Conservation (phyloP, 768 basidiomycete species). For the Tylopilus rubrobrunneus region DNA sequence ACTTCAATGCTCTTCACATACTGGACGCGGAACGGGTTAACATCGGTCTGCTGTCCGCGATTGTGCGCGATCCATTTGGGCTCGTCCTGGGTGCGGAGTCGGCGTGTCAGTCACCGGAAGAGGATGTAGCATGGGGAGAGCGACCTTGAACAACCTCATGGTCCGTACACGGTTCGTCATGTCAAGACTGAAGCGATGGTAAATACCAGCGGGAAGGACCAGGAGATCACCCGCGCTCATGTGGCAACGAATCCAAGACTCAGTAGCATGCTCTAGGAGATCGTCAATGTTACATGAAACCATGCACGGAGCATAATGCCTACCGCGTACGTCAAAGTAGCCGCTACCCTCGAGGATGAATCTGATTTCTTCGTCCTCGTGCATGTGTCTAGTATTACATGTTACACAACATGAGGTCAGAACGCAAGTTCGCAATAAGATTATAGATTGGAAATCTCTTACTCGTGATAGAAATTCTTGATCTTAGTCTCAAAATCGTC, state of each 20-base stretch:
- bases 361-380: constrained; percentile 93
- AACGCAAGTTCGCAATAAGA: too few relatives aligned
- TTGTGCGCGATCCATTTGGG: constrained; percentile 82
- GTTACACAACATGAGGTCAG: neutral
- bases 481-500: too few relatives aligned
- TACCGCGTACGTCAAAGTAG: constrained; percentile 86
- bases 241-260: constrained; percentile 78
- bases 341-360: constrained; percentile 81
- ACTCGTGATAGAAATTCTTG: constrained; percentile 74
- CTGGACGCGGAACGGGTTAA: constrained; percentile 54
- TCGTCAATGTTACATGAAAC: neutral
- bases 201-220: constrained; percentile 63
- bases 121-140: neutral
- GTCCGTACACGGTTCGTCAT: constrained; percentile 64
- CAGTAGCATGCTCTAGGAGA: constrained; percentile 53
- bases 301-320: constrained; percentile 16
- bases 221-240: constrained; percentile 69
- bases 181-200: constrained; percentile 92
- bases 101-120: neutral
- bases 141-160: constrained; percentile 80
- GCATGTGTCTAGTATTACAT: constrained; percentile 64
- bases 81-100: constrained; percentile 52
- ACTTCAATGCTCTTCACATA: constrained; percentile 55
- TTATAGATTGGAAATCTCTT: neutral
- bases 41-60: constrained; percentile 55